Evolutionary conservation across 106 monocot genomes (phyloP).

Genomic region (Alisma plantagoaquatica): DNA sequence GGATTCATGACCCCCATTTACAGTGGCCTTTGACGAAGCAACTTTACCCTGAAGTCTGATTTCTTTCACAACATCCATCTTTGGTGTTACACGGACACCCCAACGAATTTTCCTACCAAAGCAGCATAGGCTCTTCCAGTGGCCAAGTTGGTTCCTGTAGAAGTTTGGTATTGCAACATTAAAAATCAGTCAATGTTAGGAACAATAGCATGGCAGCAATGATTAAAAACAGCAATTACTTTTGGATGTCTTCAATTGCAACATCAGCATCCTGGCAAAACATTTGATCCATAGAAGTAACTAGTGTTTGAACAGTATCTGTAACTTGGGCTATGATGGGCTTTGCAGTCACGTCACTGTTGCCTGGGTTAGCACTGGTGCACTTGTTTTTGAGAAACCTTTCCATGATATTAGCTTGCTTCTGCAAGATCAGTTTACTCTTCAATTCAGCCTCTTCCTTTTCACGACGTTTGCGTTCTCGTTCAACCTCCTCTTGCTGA

Average conservation of each 20-base stretch:
- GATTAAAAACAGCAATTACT: slow-evolving; percentile 20
- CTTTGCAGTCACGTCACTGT: neutral
- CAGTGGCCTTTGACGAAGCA: neutral
- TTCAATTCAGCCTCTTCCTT: slow-evolving; percentile 68
- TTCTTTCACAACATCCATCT: slow-evolving; percentile 43
- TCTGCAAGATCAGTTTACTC: slow-evolving; percentile 44
- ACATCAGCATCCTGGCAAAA: slow-evolving; percentile 29
- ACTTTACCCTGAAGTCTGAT: slow-evolving; percentile 55
- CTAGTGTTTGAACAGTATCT: slow-evolving; percentile 15
- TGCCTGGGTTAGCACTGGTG: neutral
- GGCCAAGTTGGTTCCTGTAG: slow-evolving; percentile 43
- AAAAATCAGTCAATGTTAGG: neutral
- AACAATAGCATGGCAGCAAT: neutral
- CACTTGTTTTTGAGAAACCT: slow-evolving; percentile 63
- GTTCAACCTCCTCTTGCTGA: slow-evolving; percentile 48
- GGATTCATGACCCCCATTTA: slow-evolving; percentile 13
- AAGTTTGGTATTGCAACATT: neutral
- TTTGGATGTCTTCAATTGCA: slow-evolving; percentile 28
- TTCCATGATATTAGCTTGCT: slow-evolving; percentile 88
- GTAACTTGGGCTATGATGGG: neutral
- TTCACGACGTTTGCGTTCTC: slow-evolving; percentile 48
- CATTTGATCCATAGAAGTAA: slow-evolving; percentile 47
- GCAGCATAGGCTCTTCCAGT: slow-evolving; percentile 35
- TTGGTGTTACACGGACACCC: slow-evolving; percentile 65
- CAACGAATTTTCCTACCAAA: slow-evolving; percentile 36